These are phyloP conservation scores for Pythium aphanidermatum DNA, from an alignment of 352 stramenopile species.

Conservation along the genomic window DNA sequence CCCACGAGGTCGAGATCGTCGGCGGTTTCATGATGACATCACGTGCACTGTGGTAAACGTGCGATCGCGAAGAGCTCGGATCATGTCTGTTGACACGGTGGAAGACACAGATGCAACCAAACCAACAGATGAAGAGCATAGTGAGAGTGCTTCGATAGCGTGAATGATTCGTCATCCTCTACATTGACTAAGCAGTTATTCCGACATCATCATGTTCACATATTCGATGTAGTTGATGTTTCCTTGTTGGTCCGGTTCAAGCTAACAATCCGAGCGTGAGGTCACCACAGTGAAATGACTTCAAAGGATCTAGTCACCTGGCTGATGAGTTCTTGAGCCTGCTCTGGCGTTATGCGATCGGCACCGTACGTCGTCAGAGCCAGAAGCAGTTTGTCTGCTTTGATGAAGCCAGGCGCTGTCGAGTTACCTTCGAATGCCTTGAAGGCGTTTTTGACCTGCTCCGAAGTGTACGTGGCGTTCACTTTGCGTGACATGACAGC, in stretches of 20 bases:
- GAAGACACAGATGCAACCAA: slow-evolving; percentile 5
- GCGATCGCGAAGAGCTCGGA: slow-evolving; percentile 2
- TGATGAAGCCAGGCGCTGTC: slow-evolving; percentile 67
- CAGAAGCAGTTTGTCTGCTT: slow-evolving; percentile 78
- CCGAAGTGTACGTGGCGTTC: slow-evolving; percentile 89
- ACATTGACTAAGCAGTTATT: slow-evolving; percentile 28
- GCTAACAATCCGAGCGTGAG: no score
- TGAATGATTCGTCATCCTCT: slow-evolving; percentile 2
- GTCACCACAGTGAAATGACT: no score
- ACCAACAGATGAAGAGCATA: slow-evolving; percentile 4
- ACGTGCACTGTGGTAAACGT: slow-evolving; percentile 76
- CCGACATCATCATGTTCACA: slow-evolving; percentile 94
- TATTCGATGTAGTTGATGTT: slow-evolving; percentile 94
- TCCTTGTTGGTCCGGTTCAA: slow-evolving; percentile 89
- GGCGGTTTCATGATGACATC: slow-evolving; percentile 73
- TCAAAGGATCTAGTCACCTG: slow-evolving; percentile 35
- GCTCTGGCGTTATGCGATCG: slow-evolving; percentile 87
- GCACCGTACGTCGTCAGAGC: slow-evolving; percentile 87
- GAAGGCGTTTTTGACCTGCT: slow-evolving; percentile 92
- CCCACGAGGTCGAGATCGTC: slow-evolving; percentile 33
- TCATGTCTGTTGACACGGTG: slow-evolving; percentile 8
- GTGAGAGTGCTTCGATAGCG: neutral
- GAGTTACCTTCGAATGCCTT: slow-evolving; percentile 64
- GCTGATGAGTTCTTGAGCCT: slow-evolving; percentile 89
- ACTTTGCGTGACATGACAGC: slow-evolving; percentile 94